Conservation (phyloP, 495 filamentous ascomycete species). For the Cudoniella acicularis region DNA sequence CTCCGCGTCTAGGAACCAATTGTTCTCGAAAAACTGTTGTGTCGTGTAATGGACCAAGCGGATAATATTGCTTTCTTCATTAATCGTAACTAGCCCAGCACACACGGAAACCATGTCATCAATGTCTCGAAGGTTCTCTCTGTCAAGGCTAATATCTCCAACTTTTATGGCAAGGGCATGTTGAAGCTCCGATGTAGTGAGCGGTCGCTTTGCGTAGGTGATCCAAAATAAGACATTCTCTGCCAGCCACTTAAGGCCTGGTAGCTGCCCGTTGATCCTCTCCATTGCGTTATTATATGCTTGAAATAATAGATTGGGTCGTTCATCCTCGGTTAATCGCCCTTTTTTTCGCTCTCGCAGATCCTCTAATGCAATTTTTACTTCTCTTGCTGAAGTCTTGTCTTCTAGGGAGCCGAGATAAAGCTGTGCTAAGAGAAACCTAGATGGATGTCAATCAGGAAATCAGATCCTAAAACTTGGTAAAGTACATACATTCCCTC, state of each 20-base stretch:
- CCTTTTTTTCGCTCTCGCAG: too few species aligned
- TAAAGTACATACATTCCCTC: slow-evolving; percentile 21
- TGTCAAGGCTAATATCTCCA: slow-evolving; percentile 26
- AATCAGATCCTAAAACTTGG: too few species aligned
- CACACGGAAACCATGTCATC: slow-evolving; percentile 38
- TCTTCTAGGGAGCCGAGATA: slow-evolving; percentile 11
- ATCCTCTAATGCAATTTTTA: slow-evolving; percentile 8
- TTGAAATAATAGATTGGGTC: not conserved
- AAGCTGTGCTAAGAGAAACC: slow-evolving; percentile 22
- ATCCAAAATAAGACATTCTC: slow-evolving; percentile 19
- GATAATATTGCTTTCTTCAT: slow-evolving; percentile 42
- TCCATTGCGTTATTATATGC: slow-evolving; percentile 19
- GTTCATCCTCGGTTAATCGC: not conserved
- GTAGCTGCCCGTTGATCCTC: slow-evolving; percentile 17
- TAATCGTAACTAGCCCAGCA: slow-evolving; percentile 49
- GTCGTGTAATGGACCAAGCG: slow-evolving; percentile 56
- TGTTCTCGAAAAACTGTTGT: slow-evolving; percentile 45
- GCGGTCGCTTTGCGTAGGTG: slow-evolving; percentile 17
- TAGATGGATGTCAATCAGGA: too few species aligned
- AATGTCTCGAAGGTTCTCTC: slow-evolving; percentile 30
- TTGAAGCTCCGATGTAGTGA: slow-evolving; percentile 15
- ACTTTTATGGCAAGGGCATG: slow-evolving; percentile 18
- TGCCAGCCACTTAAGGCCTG: too few species aligned
- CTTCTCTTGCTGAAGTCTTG: slow-evolving; percentile 3
- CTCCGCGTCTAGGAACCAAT: slow-evolving; percentile 36